Base-by-base conservation (phyloP, 2,329 filamentous ascomycete genomes). In the Pseudopithomyces chartarum region DNA sequence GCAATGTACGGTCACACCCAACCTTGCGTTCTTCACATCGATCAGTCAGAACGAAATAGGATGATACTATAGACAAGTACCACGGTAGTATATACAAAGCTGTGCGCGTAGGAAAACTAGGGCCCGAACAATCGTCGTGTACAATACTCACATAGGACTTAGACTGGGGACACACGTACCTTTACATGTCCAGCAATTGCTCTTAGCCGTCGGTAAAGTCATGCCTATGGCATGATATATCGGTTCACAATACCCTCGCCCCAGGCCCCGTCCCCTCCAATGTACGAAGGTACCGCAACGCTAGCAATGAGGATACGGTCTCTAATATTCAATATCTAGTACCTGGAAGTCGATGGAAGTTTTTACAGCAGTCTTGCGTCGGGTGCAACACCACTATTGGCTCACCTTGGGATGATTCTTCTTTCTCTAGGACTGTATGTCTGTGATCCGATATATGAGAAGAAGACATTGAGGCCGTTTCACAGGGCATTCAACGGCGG, bases 1-100 rank as follows among this genome's bases (percentile, higher is more conserved):
- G 80, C 22, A 77, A 67, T 13, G 69, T 67, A 51, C 76, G 75
- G 65, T 82, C 80, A 58, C 80, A 82, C 43, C 79, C 79, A 56
- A 82, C 78, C 64, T 82, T 82, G 54, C 79, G 78, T 58, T 75
- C 80, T 82, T 23, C 43, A 22, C 15, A 11, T 26, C n/a, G 12
- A 29, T 48, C 2, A 48, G 45, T 29, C 32, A 46, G 36, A 7
- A 22, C 7, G 17, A 17, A 38, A 43, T 11, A 23, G 19, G 1
- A 19, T 22, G 20, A 54, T 33, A 4, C 8, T 15, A 12, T 20
- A 13, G 19, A 44, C 17, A 11, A 15, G 40, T 34, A 52, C 15
- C 10, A 45, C 13, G 6, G 33, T 17, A 19, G 45, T 17, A 29
- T 36, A 36, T 44, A 10, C 26, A 12, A 5, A 38, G 34, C 12